Base-by-base conservation (phyloP, 2,329 filamentous ascomycete species). In the Hymenoscyphus infarciens region DNA sequence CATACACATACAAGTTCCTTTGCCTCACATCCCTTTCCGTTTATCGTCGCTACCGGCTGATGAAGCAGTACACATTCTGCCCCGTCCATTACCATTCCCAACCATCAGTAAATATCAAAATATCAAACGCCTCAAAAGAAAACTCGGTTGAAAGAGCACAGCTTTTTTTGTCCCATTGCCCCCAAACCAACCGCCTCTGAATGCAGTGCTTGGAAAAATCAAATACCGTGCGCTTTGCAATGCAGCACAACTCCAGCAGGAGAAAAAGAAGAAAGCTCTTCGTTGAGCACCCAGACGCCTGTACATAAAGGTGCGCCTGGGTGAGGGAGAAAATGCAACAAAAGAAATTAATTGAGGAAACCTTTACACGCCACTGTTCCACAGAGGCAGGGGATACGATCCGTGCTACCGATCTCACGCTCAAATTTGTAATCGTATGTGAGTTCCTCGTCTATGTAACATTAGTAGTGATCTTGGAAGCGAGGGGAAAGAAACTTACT, bases 371-470 rank as follows among this genome's bases (percentile, higher is more conserved):
- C 92, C 33, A 93, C 87, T 53, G 94, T 97, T 64, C 95, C 95
- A 77, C 95, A 99, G 58, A 99, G 87, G 81, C 95, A 99, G 58
- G 95, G 95, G 71, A 99, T 97, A 67, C 95, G 91, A 77, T 99
- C 95, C 67, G 92, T 86, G 70, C 92, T 96, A 73, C 92, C 92
- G 73, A 96, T 91, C 78, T 99, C 95, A 71, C 95, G 90, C 80
- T 99, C 95, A 76, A 99, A 99, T 78, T 99, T 99, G 84, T 99
- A 99, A 81, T 99, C 95, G 80, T 99, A 99, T 1, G 95, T 99
- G 75, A 99, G 87, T 81, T 99, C 95, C 79, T 99, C 95, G 75
- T 97, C 95, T 99, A 19, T 62, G 8, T 54, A 3, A 56, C 33
- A 62, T 72, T 70, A 73, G 71, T 54, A 56, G 10, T 55, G 6